A percentile compares a stretch with the other conserved stretches of the same genome.
Evolutionary conservation across 345 rosid genomes (phyloP).

Genomic region (Anastatica hierochuntica): DNA sequence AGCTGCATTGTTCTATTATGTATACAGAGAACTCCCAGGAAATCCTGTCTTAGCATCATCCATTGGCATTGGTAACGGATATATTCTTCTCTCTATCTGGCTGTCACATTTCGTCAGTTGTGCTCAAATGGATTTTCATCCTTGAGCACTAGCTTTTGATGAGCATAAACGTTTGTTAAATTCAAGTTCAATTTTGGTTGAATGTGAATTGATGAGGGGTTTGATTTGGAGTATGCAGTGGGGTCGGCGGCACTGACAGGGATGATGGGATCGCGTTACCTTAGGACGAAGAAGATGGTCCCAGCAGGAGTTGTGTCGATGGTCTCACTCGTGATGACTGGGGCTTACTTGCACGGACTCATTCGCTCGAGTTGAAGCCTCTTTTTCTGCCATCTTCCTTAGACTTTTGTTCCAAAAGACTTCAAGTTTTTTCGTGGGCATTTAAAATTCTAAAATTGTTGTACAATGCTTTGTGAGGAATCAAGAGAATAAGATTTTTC

Average conservation of each 20-base stretch:
- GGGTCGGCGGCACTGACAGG: slow-evolving; percentile 56
- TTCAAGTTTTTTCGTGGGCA: no score
- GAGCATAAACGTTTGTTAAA: no score
- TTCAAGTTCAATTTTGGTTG: no score
- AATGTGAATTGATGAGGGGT: neutral
- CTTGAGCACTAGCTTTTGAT: no score
- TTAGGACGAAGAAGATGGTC: slow-evolving; percentile 59
- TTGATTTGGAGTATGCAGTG: slow-evolving; percentile 31
- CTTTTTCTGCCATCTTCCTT: no score
- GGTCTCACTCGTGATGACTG: slow-evolving; percentile 70
- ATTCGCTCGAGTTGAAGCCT: slow-evolving; percentile 29
- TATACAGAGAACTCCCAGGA: slow-evolving; percentile 53
- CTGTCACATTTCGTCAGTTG: no score
- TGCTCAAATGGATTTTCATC: no score
- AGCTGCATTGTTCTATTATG: slow-evolving; percentile 57
- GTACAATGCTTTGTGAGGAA: no score
- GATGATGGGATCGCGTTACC: slow-evolving; percentile 83
- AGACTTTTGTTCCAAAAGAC: no score
- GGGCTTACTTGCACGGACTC: slow-evolving; percentile 75
- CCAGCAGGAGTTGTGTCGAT: slow-evolving; percentile 89
- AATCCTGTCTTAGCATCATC: slow-evolving; percentile 69
- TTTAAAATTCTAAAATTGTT: no score
- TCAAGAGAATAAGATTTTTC: no score
- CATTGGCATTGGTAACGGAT: slow-evolving; percentile 64
- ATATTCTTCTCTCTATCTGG: no score